Evolutionary conservation across 208 protist genomes (phyloP).

Genomic region (Crithidia fasciculata): DNA sequence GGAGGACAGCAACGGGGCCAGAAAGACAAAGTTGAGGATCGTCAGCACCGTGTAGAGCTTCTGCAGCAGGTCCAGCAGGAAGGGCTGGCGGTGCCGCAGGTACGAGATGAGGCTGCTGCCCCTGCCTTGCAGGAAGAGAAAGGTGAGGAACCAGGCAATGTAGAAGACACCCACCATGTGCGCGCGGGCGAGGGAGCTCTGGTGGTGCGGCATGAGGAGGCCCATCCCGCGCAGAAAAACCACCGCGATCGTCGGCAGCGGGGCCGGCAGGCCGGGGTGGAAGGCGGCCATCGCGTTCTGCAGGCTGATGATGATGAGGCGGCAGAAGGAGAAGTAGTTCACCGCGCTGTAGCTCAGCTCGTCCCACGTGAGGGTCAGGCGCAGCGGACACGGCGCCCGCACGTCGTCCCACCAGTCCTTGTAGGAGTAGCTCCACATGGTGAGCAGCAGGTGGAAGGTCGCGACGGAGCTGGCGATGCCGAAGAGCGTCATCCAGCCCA

Average conservation of each 20-base stretch:
- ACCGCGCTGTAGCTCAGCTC: slow-evolving; percentile 67
- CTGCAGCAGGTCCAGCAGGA: slow-evolving; percentile 37
- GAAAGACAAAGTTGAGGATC: slow-evolving; percentile 52
- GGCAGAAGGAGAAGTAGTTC: slow-evolving; percentile 67
- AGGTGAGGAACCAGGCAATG: slow-evolving; percentile 31
- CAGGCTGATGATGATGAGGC: slow-evolving; percentile 44
- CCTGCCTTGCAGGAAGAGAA: slow-evolving; percentile 12
- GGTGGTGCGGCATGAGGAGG: slow-evolving; percentile 69
- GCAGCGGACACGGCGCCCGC: slow-evolving; percentile 43
- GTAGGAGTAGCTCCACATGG: slow-evolving; percentile 41
- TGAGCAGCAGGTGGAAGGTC: slow-evolving; percentile 48
- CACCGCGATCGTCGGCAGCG: slow-evolving; percentile 50
- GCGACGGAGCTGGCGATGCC: slow-evolving; percentile 34
- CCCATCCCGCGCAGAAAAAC: slow-evolving; percentile 58
- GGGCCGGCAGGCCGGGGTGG: slow-evolving; percentile 55
- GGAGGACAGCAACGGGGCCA: slow-evolving; percentile 44
- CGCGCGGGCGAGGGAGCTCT: slow-evolving; percentile 19
- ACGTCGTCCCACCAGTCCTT: slow-evolving; percentile 52
- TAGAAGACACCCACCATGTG: slow-evolving; percentile 33
- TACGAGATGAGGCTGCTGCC: slow-evolving; percentile 10
- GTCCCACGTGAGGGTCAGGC: slow-evolving; percentile 62
- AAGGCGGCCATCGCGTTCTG: slow-evolving; percentile 65
- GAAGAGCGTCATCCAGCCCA: slow-evolving; percentile 34
- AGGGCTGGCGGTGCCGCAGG: slow-evolving; percentile 20
- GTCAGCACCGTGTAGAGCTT: slow-evolving; percentile 41